Conservation (phyloP, 768 basidiomycete species). For the Inosperma sp. region DNA sequence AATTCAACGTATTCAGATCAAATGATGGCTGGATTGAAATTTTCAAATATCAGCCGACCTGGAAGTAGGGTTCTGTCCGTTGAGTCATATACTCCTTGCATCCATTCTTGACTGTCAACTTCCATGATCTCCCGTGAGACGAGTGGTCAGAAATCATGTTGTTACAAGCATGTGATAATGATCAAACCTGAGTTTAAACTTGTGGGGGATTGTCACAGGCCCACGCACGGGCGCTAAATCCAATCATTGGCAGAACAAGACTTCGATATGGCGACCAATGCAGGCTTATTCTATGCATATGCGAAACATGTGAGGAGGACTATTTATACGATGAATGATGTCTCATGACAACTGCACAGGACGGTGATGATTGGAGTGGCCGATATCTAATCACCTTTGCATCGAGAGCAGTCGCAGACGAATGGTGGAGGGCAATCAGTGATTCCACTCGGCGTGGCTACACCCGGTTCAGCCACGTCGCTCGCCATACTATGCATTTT, state of each 20-base stretch:
- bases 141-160: not conserved
- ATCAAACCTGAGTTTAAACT: too few relatives aligned
- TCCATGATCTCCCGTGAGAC: not conserved
- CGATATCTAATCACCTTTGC: constrained; percentile 23
- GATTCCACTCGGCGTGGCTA: constrained; percentile 11
- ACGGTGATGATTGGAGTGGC: constrained; percentile 10
- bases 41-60: too few relatives aligned
- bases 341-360: not conserved
- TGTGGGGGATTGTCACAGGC: too few relatives aligned
- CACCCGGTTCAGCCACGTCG: constrained; percentile 9
- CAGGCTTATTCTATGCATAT: constrained; percentile 18
- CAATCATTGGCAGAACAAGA: too few relatives aligned
- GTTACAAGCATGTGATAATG: too few relatives aligned
- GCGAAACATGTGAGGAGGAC: constrained; percentile 16
- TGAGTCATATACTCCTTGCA: too few relatives aligned
- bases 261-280: not conserved
- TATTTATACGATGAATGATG: not conserved
- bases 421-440: constrained; percentile 25
- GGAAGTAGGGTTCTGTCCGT: too few relatives aligned
- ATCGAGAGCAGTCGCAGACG: constrained; percentile 20
- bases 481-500: constrained; percentile 16
- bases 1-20: too few relatives aligned
- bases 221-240: not conserved
- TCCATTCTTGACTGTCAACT: too few relatives aligned
- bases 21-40: too few relatives aligned